Conservation (phyloP, 768 basidiomycete genomes). For the Leccinum fibrillosum region DNA sequence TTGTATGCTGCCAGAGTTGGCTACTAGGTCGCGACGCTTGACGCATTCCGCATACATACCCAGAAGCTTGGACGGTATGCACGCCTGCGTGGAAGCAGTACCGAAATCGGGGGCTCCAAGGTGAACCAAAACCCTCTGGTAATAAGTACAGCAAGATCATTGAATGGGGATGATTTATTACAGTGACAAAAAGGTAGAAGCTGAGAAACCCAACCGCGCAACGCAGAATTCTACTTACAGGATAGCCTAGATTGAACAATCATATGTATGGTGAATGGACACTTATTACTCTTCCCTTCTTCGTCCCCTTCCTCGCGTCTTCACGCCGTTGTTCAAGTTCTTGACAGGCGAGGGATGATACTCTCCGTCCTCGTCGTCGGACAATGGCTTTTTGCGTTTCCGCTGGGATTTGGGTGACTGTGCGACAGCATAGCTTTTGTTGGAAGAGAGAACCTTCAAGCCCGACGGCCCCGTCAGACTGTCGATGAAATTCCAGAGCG, state of each 20-base stretch:
- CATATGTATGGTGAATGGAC: not conserved
- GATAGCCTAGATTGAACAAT: not conserved
- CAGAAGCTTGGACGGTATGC: no score
- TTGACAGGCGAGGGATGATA: slow-evolving; percentile 46
- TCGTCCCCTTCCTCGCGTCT: slow-evolving; percentile 39
- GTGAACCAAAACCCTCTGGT: not conserved
- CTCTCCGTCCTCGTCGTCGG: slow-evolving; percentile 42
- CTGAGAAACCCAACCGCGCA: not conserved
- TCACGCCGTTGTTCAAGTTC: slow-evolving; percentile 35
- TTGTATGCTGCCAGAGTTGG: slow-evolving; percentile 75
- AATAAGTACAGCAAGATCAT: not conserved
- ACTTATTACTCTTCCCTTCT: slow-evolving; percentile 14
- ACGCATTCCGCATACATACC: not conserved
- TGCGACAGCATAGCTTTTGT: slow-evolving; percentile 11
- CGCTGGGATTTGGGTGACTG: slow-evolving; percentile 20
- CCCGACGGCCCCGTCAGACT: slow-evolving; percentile 34
- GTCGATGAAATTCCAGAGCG: slow-evolving; percentile 57
- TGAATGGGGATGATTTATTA: not conserved
- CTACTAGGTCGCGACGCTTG: slow-evolving; percentile 33
- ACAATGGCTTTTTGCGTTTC: slow-evolving; percentile 30
- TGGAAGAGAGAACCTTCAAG: slow-evolving; percentile 27
- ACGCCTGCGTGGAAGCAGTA: not conserved
- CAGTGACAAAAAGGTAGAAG: not conserved
- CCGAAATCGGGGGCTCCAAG: not conserved
- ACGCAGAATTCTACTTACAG: not conserved